phyloP scores from a whole-genome alignment of 129 eudicot genomes.

The Flaveria ramosissima region DNA sequence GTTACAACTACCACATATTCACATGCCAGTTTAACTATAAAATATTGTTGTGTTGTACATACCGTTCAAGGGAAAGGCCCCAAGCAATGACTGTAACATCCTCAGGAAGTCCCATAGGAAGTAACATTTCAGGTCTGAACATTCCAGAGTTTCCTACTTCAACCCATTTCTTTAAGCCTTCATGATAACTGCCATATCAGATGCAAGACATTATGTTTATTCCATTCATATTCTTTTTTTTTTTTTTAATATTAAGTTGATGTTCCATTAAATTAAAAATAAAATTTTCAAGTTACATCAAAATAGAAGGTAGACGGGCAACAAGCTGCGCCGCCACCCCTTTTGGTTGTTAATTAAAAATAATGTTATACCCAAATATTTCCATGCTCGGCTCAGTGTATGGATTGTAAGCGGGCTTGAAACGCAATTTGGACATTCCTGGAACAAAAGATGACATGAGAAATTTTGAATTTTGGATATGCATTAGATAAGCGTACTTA shows the following conservation, averaged over 20 bases:
- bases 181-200: constrained; percentile 69
- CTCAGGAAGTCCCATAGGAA: constrained; percentile 94
- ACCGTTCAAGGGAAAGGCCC: constrained; percentile 94
- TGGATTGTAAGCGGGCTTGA: constrained; percentile 99
- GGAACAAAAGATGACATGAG: constrained; percentile 20
- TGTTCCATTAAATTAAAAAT: too few relatives aligned
- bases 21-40: not conserved
- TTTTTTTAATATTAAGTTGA: too few relatives aligned
- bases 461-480: not conserved
- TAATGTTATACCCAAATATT: constrained; percentile 69
- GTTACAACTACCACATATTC: constrained; percentile 2
- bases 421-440: constrained; percentile 94
- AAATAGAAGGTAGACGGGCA: too few relatives aligned
- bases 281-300: too few relatives aligned
- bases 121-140: constrained; percentile 99
- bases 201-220: not conserved
- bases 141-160: constrained; percentile 97
- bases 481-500: not conserved
- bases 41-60: constrained; percentile 12
- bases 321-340: too few relatives aligned
- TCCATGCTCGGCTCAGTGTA: constrained; percentile 99
- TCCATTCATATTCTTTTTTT: not conserved
- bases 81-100: constrained; percentile 97
- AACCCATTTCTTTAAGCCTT: constrained; percentile 94
- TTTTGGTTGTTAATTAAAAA: not conserved